These are phyloP conservation scores for Entoloma clypeatum DNA, from an alignment of 1,284 basidiomycete genomes.

Conservation along the genomic window DNA sequence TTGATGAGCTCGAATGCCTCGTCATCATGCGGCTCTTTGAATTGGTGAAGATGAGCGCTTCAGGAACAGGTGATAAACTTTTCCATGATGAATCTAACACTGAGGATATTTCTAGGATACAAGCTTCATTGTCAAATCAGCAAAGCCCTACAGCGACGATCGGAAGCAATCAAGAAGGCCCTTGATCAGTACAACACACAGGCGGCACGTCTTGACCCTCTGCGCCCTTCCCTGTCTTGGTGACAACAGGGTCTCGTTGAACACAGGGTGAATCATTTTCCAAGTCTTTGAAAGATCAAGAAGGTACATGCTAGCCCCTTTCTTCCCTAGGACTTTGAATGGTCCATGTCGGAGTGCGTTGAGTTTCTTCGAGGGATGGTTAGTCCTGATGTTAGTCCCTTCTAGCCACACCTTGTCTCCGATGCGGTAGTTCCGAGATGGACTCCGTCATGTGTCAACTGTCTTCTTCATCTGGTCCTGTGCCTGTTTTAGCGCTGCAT, in stretches of 20 bases:
- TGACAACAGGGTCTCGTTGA: constrained; percentile 28
- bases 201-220: constrained; percentile 20
- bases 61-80: constrained; percentile 13
- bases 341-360: too few species aligned
- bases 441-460: too few species aligned
- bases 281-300: too few species aligned
- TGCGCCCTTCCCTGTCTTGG: constrained; percentile 22
- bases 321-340: too few species aligned
- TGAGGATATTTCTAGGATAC: constrained; percentile 21
- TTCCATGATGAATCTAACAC: neutral
- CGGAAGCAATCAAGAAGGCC: constrained; percentile 23
- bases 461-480: too few species aligned
- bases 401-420: too few species aligned
- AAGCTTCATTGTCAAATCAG: constrained; percentile 26
- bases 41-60: constrained; percentile 13
- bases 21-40: constrained; percentile 17
- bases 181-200: constrained; percentile 26
- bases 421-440: too few species aligned
- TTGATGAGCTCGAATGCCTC: constrained; percentile 18
- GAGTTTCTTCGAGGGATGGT: too few species aligned
- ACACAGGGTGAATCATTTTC: too few species aligned
- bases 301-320: too few species aligned
- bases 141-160: constrained; percentile 22
- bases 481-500: too few species aligned
- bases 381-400: too few species aligned